phyloP scores from a whole-genome alignment of 108 stramenopile genomes.

The Pseudonitzschia multiseries region DNA sequence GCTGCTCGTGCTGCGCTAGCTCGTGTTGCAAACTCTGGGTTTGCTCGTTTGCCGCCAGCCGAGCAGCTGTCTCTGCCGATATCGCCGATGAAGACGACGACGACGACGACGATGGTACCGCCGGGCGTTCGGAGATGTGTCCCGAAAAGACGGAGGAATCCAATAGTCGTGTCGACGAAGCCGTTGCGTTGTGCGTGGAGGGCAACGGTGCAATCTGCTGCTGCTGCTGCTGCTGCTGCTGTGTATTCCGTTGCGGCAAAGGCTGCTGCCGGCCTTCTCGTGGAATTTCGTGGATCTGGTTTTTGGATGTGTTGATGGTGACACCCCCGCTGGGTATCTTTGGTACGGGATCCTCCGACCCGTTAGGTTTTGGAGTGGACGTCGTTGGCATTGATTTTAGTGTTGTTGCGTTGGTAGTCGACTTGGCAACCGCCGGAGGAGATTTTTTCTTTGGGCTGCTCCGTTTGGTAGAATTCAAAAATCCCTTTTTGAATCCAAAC shows the following conservation, averaged over 20 bases:
- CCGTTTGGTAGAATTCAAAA: background rate
- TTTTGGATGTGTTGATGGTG: constrained; percentile 8
- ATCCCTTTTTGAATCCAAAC: constrained; percentile 16
- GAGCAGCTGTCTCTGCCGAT: background rate
- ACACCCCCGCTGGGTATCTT: background rate
- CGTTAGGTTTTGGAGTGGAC: background rate
- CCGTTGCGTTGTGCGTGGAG: background rate
- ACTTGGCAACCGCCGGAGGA: background rate
- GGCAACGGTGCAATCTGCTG: background rate
- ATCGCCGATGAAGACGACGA: background rate
- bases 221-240: background rate
- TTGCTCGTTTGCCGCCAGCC: constrained; percentile 8
- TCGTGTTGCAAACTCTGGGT: background rate
- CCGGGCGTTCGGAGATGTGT: background rate
- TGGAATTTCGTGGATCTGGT: constrained; percentile 6
- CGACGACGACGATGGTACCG: background rate
- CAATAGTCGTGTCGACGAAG: background rate
- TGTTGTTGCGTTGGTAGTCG: background rate
- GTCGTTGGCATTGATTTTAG: background rate
- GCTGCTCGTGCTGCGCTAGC: background rate
- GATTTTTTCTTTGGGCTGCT: background rate
- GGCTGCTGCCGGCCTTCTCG: constrained; percentile 17
- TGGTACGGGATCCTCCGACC: background rate
- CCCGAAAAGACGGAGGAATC: constrained; percentile 15
- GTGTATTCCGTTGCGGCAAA: background rate